Base-by-base conservation (phyloP, 306 rosid genomes). In the Comarum palustre region DNA sequence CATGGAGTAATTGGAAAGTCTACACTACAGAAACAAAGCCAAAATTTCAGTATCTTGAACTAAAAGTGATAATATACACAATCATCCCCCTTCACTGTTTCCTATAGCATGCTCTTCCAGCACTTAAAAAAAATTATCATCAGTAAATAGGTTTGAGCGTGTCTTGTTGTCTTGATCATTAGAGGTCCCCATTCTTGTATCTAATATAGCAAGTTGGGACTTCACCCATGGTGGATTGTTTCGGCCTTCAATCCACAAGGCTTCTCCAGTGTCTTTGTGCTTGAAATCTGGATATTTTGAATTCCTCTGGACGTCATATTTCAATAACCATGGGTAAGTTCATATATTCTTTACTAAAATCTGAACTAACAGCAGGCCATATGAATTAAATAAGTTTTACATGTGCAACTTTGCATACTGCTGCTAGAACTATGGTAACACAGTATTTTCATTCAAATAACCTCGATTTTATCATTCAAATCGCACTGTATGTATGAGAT, bases 261-360 rank as follows among this genome's bases (percentile, higher is more conserved):
- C 97, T 76, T 89, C 97, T 73, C 97, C 97, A 8, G 97, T 86
- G 71, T 94, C 97, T 82, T 91, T 94, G 86, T 90, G 96, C 77
- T 94, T 94, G 78, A 94, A 94, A 79, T 91, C 96, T 9, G 96
- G 95, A 79, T 79, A 88, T 74, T 83, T 94, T 11, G 99, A 94
- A 83, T 87, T 94, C 89, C 86, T 91, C 97, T 94, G 96, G 68
- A 48, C 79, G 31, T 67, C 62, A 66, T 19, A 73, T 17, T 10
- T 27, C 20, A 51, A 59, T 20, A 45, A 12, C 5, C 57, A 75
- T 66, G 5, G 43, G 41, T 54, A 9, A 61, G 16, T 39, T 58
- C 32, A 29, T 11, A 41, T 38, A 15, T 20, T 68, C 14, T 45
- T 61, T 36, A 34, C 34, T 20, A 16, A 31, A 51, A 41, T 54